phyloP scores from a whole-genome alignment of 257 asterid genomes.

The Cinchona pubescens region DNA sequence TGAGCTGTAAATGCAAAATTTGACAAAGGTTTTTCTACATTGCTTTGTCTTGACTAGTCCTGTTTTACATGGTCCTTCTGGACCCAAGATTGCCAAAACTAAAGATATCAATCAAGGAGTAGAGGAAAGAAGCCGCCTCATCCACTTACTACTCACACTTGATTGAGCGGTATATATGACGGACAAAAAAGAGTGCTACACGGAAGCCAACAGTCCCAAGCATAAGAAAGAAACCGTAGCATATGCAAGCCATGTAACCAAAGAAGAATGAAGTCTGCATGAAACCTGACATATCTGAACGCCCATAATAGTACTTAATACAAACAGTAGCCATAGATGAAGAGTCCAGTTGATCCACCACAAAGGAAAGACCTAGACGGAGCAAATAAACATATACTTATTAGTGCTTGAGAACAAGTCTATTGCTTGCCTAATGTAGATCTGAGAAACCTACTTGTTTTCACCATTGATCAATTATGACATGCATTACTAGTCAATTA shows the following conservation, averaged over 20 bases:
- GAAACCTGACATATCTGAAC: conserved; percentile 92
- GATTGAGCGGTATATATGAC: conserved; percentile 48
- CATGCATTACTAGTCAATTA: background rate
- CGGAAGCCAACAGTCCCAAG: conserved; percentile 52
- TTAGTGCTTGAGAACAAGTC: background rate
- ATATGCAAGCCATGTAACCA: conserved; percentile 55
- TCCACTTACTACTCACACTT: conserved; percentile 42
- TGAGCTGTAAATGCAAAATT: conserved; percentile 14
- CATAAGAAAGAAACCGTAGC: conserved; percentile 56
- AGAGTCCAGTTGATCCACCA: conserved; percentile 90
- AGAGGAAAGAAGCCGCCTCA: conserved; percentile 6
- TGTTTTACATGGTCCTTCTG: conserved; percentile 20
- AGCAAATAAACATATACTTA: conserved; percentile 2
- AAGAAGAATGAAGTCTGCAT: conserved; percentile 91
- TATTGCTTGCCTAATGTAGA: background rate
- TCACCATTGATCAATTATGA: background rate
- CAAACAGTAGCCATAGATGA: conserved; percentile 77
- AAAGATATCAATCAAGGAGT: conserved; percentile 8
- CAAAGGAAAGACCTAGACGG: conserved; percentile 69
- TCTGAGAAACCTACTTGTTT: background rate
- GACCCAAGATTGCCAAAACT: conserved; percentile 14
- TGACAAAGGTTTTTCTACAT: conserved; percentile 8
- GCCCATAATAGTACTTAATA: conserved; percentile 80
- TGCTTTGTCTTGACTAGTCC: conserved; percentile 9
- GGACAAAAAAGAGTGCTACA: conserved; percentile 44